A percentile compares a stretch with the other conserved stretches of the same genome.
Evolutionary conservation across 106 monocot genomes (phyloP).

Genomic region (Cymbidium sinense): DNA sequence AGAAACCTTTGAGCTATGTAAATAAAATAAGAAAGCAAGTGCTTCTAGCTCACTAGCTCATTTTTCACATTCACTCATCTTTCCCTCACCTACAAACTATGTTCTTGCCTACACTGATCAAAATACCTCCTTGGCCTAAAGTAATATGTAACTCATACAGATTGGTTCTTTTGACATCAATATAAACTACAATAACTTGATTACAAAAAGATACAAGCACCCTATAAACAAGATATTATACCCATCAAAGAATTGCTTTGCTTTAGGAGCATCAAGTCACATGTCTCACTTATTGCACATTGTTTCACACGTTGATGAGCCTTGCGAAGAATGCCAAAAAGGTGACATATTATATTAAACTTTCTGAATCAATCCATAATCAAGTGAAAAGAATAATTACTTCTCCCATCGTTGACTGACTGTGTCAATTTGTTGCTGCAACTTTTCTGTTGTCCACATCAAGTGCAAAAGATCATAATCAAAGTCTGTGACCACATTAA

Average conservation of each 20-base stretch:
- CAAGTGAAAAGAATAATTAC: conserved; percentile 27
- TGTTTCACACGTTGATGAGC: neutral
- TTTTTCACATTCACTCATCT: neutral
- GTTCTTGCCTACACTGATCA: neutral
- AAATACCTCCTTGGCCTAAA: neutral
- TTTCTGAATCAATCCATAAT: neutral
- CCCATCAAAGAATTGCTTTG: neutral
- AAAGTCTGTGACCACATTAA: conserved; percentile 41
- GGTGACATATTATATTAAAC: neutral
- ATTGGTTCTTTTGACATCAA: neutral
- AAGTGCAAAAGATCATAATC: conserved; percentile 76
- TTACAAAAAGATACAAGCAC: neutral
- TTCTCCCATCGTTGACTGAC: conserved; percentile 50
- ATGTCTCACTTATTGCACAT: neutral
- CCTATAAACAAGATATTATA: neutral
- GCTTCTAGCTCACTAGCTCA: neutral
- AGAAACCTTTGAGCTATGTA: neutral
- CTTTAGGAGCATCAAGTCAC: neutral
- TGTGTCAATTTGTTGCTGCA: conserved; percentile 68
- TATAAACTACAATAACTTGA: neutral
- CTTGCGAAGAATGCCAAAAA: neutral
- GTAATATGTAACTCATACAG: neutral
- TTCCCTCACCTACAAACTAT: neutral
- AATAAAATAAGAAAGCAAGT: neutral
- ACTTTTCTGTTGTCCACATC: conserved; percentile 66